Percentiles rank a stretch among this genome's conserved stretches.
Conservation (phyloP, 441 rosid species). For the Viola pubescens region DNA sequence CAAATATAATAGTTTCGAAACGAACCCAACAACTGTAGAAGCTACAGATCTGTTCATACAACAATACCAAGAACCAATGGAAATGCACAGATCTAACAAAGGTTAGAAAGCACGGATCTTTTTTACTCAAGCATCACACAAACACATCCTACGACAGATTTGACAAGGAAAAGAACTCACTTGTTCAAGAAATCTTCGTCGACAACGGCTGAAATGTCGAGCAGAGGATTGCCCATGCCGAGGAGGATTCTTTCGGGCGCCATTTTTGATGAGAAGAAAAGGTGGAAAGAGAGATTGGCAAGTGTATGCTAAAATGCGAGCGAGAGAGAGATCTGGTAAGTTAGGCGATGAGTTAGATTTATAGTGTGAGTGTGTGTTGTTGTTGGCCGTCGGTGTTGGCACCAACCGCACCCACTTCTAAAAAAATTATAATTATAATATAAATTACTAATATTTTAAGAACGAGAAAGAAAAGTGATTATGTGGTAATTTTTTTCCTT, state of each 20-base stretch:
- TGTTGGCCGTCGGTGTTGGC: background rate
- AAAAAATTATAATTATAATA: too few species aligned
- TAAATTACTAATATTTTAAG: too few species aligned
- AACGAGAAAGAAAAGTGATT: too few species aligned
- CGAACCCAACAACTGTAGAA: background rate
- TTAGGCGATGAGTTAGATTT: background rate
- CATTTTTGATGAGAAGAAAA: slow-evolving; percentile 28
- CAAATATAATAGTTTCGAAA: background rate
- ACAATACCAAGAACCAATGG: background rate
- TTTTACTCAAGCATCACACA: background rate
- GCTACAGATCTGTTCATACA: too few species aligned
- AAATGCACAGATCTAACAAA: background rate
- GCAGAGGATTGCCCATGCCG: slow-evolving; percentile 97
- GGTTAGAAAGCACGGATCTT: background rate
- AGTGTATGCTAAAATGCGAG: background rate
- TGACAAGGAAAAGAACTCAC: slow-evolving; percentile 26
- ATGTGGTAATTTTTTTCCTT: too few species aligned
- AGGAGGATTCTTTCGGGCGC: slow-evolving; percentile 52
- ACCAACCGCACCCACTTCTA: too few species aligned
- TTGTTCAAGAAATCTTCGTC: slow-evolving; percentile 67
- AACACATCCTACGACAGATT: background rate
- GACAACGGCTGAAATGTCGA: slow-evolving; percentile 87
- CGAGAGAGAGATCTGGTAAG: background rate
- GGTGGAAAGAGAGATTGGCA: background rate
- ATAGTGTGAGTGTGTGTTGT: background rate